Base-by-base conservation (phyloP, 2,329 filamentous ascomycete species). In the Curvularia eragrostidis region DNA sequence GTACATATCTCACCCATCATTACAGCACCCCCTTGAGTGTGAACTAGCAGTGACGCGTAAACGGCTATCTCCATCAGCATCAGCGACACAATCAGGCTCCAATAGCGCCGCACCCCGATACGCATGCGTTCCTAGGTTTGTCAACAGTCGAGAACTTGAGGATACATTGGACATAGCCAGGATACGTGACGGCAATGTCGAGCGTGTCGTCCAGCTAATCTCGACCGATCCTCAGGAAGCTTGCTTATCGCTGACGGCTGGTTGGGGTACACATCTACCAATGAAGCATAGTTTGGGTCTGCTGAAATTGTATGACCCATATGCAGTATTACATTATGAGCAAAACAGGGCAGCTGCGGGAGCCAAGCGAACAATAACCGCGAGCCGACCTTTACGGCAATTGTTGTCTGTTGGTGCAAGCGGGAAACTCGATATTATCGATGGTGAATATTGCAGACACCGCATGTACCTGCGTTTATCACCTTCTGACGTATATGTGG, bases 41-140 rank as follows among this genome's bases (percentile, higher is more conserved):
- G 76, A 78, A 46, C 65, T 78, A 19, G 67, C 70, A 9, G 69
- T 78, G 21, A 70, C 71, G 3, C 68, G 74, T n/a, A 76, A 73
- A 61, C 65, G 74, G 15, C 58, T 77, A 15, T 69, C 74, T 6
- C 66, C 69, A 1, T 62, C 69, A 13, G 67, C 67, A 39, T 73
- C 72, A 9, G 67, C 69, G 26, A 65, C 67, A 9, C 71, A 72
- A 23, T 65, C 68, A 10, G 66, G 58, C 18, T 58, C 64, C 5
- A 61, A 56, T 24, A 67, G 52, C 26, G 60, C 46, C 9, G 65
- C 69, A 38, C 70, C 68, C 54, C 65, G 67, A 54, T 76, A 76
- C 63, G 69, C 71, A 8, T 75, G 75, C 43, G 71, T 76, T 21
- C 74, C 75, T 2, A 72, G 62, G 34, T 69, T 74, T 18, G 58